These are phyloP conservation scores for Phytopythium aichiense DNA, from an alignment of 352 stramenopile genomes.

Conservation along the genomic window DNA sequence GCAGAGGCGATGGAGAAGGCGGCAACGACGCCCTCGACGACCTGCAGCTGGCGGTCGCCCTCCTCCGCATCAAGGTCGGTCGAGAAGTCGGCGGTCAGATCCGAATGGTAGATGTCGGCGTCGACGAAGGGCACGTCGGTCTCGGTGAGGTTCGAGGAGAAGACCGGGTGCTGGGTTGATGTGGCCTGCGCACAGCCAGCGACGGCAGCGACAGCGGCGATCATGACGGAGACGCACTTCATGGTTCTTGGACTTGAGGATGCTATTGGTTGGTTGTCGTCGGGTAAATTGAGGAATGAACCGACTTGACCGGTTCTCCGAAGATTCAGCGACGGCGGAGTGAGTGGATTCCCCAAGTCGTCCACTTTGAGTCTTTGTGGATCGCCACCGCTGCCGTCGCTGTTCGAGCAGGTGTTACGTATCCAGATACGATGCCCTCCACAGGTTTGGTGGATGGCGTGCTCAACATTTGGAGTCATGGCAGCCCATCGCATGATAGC, in stretches of 20 bases:
- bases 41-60: background rate
- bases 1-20: background rate
- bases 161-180: background rate
- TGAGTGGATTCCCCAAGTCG: too few relatives aligned
- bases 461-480: too few relatives aligned
- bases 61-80: background rate
- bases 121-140: slow-evolving; percentile 1
- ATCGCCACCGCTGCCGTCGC: too few relatives aligned
- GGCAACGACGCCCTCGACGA: background rate
- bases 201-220: background rate
- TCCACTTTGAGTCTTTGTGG: too few relatives aligned
- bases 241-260: background rate
- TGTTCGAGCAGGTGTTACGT: too few relatives aligned
- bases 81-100: background rate
- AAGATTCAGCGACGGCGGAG: too few relatives aligned
- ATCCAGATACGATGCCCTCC: too few relatives aligned
- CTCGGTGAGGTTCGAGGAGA: background rate
- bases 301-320: too few relatives aligned
- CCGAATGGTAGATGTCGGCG: slow-evolving; percentile 3
- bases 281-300: too few relatives aligned
- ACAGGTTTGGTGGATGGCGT: too few relatives aligned
- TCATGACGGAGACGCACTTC: background rate
- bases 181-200: background rate
- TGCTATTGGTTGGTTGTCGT: too few relatives aligned
- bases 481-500: too few relatives aligned